These are phyloP conservation scores for Wickerhamiella infanticola DNA, from an alignment of 1,139 yeast genomes.

Conservation along the genomic window DNA sequence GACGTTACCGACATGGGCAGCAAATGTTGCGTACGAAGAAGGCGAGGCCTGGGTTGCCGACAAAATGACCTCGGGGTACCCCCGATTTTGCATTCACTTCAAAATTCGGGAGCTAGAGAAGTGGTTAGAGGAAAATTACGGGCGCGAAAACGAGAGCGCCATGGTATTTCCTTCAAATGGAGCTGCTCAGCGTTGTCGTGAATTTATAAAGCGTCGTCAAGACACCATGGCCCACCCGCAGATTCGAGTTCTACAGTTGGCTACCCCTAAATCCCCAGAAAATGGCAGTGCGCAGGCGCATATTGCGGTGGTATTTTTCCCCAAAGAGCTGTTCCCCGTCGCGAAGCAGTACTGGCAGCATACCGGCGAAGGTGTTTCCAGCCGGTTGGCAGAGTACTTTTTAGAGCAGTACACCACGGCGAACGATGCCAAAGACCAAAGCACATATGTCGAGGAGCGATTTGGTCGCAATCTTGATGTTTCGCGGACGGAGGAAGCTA, in stretches of 20 bases:
- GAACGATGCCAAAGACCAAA: slow-evolving; percentile 35
- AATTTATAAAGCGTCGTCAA: slow-evolving; percentile 37
- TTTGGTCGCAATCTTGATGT: slow-evolving; percentile 80
- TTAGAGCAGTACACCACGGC: slow-evolving; percentile 35
- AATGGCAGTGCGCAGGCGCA: slow-evolving; percentile 47
- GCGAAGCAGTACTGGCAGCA: slow-evolving; percentile 95
- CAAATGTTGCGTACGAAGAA: slow-evolving; percentile 83
- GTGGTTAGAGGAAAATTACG: slow-evolving; percentile 38
- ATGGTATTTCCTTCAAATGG: slow-evolving; percentile 64
- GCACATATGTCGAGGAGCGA: slow-evolving; percentile 68
- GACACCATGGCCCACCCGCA: slow-evolving; percentile 13
- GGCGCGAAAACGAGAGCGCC: slow-evolving; percentile 57
- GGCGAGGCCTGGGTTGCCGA: slow-evolving; percentile 73
- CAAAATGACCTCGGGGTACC: slow-evolving; percentile 77
- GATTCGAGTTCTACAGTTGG: slow-evolving; percentile 62
- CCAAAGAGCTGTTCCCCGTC: slow-evolving; percentile 36
- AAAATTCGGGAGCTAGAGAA: slow-evolving; percentile 44
- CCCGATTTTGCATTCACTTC: slow-evolving; percentile 62
- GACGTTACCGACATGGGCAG: slow-evolving; percentile 86
- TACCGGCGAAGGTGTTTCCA: slow-evolving; percentile 86
- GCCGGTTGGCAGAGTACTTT: slow-evolving; percentile 76
- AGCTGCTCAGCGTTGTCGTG: slow-evolving; percentile 75
- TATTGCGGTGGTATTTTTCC: slow-evolving; percentile 66
- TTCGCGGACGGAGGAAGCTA: slow-evolving; percentile 61
- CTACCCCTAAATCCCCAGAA: slow-evolving; percentile 49